Percentiles rank a stretch among this genome's conserved stretches.
Evolutionary conservation across 75 land plant genomes (phyloP).

Genomic region (Adiantum capillusveneris): DNA sequence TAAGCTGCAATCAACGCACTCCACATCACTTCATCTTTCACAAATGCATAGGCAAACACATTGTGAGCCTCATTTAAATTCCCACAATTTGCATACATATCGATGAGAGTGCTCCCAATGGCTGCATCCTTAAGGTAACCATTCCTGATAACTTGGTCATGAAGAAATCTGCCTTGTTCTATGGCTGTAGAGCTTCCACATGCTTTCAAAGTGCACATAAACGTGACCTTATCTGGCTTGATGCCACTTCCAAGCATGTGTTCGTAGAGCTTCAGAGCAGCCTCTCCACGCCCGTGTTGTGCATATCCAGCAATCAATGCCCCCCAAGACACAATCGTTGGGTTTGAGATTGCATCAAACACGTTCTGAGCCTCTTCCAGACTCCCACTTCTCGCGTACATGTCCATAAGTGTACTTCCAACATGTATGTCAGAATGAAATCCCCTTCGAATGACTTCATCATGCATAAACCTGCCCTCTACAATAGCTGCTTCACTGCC

Average conservation of each 20-base stretch:
- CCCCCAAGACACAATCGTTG: conserved; percentile 12
- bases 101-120: conserved; percentile 10
- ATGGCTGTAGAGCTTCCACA: conserved; percentile 12
- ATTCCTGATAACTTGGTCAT: conserved; percentile 3
- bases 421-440: conserved; percentile 14
- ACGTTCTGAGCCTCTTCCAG: conserved; percentile 13
- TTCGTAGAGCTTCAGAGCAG: conserved; percentile 7
- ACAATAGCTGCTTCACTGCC: background rate
- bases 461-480: conserved; percentile 15
- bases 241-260: conserved; percentile 8
- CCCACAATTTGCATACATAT: conserved; percentile 23
- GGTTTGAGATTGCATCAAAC: conserved; percentile 6
- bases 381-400: conserved; percentile 24
- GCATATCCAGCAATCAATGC: conserved; percentile 13
- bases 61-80: conserved; percentile 1
- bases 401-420: conserved; percentile 17
- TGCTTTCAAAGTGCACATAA: conserved; percentile 12
- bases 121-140: conserved; percentile 9
- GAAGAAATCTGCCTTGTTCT: conserved; percentile 11
- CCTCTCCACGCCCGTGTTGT: conserved; percentile 2
- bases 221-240: conserved; percentile 9
- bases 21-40: conserved; percentile 14
- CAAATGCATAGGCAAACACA: conserved; percentile 4
- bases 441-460: background rate
- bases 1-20: conserved; percentile 15